Base-by-base conservation (phyloP, 306 rosid genomes). In the Inga laurina region DNA sequence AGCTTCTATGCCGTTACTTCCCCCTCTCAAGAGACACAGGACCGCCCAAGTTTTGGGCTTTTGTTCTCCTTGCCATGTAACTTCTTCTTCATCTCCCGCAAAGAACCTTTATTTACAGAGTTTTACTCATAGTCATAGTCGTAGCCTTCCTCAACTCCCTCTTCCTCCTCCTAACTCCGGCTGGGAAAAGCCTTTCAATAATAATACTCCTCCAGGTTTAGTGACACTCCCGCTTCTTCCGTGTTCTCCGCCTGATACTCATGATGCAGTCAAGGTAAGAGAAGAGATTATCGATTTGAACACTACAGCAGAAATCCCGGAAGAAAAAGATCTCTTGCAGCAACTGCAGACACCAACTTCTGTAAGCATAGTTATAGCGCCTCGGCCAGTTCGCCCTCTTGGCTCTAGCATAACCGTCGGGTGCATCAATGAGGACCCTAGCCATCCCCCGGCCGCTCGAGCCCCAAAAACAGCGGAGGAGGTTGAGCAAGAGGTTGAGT, bases 381-480 rank as follows among this genome's bases (percentile, higher is more conserved):
- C 99, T 6, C 94, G 88, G 57, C 94, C 97, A 7, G 69, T 94
- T 80, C 94, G 99, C 11, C 99, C 94, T 0, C 86, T 94, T 24
- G 95, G 93, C 1, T 96, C 99, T 2, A 88, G 81, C 89, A 91
- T 94, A 48, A 85, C 82, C 37, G 93, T 96, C 7, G 95, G 96
- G 15, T 85, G 90, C 79, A 91, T 94, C 52, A 87, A 72, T 6
- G 85, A 90, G 81, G 88, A 84, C 45, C 79, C 83, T 2, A 68
- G 43, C 22, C 41, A 78, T 44, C 45, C 52, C 51, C 43, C 22
- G 2, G 57, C 45, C 1, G 48, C 48, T 41, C 85, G 83, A 69
- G 32, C 65, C 19, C 83, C 84, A 0, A 93, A 85, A 82, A 89
- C 70, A 3, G 84, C 89, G 19, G 93, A 91, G 39, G 94, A 88